phyloP scores from a whole-genome alignment of 1,139 yeast species.

The Taiozyma sp. region DNA sequence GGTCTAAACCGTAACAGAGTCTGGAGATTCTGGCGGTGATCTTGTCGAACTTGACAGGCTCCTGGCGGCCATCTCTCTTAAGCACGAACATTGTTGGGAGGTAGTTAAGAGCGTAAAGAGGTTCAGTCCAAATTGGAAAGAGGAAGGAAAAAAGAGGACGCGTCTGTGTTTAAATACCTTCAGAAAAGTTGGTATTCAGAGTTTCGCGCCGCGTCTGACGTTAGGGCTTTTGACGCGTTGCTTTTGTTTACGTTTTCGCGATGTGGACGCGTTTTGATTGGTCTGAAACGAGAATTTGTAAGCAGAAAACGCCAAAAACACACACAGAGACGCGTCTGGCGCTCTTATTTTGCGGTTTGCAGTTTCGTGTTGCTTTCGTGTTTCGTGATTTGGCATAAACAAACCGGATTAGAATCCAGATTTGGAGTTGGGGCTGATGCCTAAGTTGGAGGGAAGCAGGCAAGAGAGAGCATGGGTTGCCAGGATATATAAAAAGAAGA shows the following conservation, averaged over 20 bases:
- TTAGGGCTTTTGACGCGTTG: neutral
- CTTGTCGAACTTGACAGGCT: slow-evolving; percentile 79
- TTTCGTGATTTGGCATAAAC: slow-evolving; percentile 1
- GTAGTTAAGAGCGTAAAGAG: neutral
- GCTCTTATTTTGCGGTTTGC: slow-evolving; percentile 1
- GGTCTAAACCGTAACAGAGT: slow-evolving; percentile 77
- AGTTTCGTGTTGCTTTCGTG: slow-evolving; percentile 10
- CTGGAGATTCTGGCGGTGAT: slow-evolving; percentile 61
- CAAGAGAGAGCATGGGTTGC: no score
- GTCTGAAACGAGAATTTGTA: neutral
- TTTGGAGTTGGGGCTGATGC: neutral
- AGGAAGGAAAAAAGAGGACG: slow-evolving; percentile 6
- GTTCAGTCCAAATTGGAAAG: neutral
- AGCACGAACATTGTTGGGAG: slow-evolving; percentile 40
- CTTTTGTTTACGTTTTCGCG: neutral
- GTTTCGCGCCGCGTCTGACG: slow-evolving; percentile 3
- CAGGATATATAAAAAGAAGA: no score
- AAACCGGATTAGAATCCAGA: neutral
- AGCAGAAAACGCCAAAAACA: neutral
- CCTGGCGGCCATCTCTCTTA: slow-evolving; percentile 75
- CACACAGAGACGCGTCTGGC: neutral
- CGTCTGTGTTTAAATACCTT: slow-evolving; percentile 7
- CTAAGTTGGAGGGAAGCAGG: neutral
- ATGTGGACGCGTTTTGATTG: neutral
- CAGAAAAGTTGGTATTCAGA: neutral